Base-by-base conservation (phyloP, 78 protist species). In the Dictyostelium brefeldianum region DNA sequence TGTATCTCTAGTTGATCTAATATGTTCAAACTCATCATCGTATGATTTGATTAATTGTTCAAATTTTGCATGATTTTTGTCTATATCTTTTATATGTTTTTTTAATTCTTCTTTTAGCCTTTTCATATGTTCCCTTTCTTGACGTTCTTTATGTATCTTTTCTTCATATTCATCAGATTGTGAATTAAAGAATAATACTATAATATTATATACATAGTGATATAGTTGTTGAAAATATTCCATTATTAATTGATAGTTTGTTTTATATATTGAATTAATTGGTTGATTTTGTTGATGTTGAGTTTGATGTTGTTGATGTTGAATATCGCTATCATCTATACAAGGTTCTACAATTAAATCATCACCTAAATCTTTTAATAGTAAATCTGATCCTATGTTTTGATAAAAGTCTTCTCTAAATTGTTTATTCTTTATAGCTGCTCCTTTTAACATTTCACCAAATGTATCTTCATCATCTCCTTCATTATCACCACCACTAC, bases 91-190 rank as follows among this genome's bases (percentile, higher is more conserved):
- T 7, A 67, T 67, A 31, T 67, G 75, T 67, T 25, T 25, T 43
- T 67, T 31, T 31, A 67, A 31, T 67, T 67, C 41, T 15, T 67
- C 75, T 67, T 67, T 67, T 67, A 67, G 5, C 22, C 67, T 57
- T 57, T 57, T 57, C 22, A 57, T 10, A 57, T 57, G 67, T 57
- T 57, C 67, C 22, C 67, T 57, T 14, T 57, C 67, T 57, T 22
- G 22, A 57, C 67, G 67, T n/a, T 57, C 89, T 80, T 31, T 64
- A 10, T 79, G 22, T 31, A 56, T 36, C 57, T 59, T 56, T 27
- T 18, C 22, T 14, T 54, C 25, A 79, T 50, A 27, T 9, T 56
- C 43, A 25, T 56, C 74, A 80, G 17, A 36, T 54, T 36, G 25
- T 17, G 29, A 80, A 64, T 80, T 22, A 46, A 36, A 64, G 5